Base-by-base conservation (phyloP, 768 basidiomycete genomes). In the Lanmaoa pseudosensibilis region DNA sequence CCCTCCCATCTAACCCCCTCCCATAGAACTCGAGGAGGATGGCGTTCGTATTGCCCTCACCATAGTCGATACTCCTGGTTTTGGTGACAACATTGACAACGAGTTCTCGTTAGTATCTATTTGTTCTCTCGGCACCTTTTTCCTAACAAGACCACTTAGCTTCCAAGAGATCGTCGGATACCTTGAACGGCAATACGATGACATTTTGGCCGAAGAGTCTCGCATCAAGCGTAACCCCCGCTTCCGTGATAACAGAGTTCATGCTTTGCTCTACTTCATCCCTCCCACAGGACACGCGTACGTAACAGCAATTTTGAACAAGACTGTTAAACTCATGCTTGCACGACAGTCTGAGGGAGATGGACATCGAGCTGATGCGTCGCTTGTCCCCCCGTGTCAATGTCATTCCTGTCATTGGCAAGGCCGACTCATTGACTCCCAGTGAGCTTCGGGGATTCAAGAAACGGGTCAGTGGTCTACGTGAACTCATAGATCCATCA, bases 301-400 rank as follows among this genome's bases (percentile, higher is more conserved):
- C 63, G 92, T 83, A 27, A 40, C 52, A 54, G 19, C 39, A 33
- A 38, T 39, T 47, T 38, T 12, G 19, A 39, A 33, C 16, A 9
- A 18, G 7, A 37, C 4, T 12, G 1, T 34, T 18, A 0, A 43
- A 41, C 50, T 66, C 32, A 58, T 33, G 6, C 18, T 11, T 41
- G 38, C 8, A 38, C 40, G n/a, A 55, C 48, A 92, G 90, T 27
- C 77, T 99, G 68, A 84, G 97, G 58, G 97, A 98, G 73, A 96
- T 99, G 87, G 97, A 98, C 72, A 98, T 98, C 57, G 96, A 98
- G 71, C 81, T 99, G 54, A 99, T 99, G 97, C 90, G 94, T 61
- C 92, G 95, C 61, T 84, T 98, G 52, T 96, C 97, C 3, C 94
- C 94, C 25, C 90, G 95, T 54, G 97, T 98, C 73, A 99, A 99